Evolutionary conservation across 148 eudicot species (phyloP).

Genomic region (Rhododendron kiyosumense): DNA sequence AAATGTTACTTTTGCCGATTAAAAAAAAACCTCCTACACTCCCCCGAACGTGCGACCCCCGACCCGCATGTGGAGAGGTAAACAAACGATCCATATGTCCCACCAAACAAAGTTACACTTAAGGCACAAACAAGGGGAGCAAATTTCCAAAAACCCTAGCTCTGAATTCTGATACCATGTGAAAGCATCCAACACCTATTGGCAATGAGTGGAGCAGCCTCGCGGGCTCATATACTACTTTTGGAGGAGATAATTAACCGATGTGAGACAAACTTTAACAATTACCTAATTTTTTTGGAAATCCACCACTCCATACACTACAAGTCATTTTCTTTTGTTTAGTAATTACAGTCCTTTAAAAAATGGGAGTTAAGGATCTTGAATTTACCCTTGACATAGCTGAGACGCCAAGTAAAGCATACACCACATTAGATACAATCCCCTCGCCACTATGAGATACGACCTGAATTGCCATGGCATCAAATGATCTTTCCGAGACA

Average conservation of each 20-base stretch:
- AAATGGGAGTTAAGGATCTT: slow-evolving; percentile 8
- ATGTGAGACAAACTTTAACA: not conserved
- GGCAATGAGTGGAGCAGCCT: not conserved
- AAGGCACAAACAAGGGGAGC: not conserved
- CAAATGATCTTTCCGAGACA: slow-evolving; percentile 50
- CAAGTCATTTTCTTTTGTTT: not conserved
- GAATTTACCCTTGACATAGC: slow-evolving; percentile 94
- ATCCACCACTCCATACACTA: not conserved
- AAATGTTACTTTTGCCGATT: no score
- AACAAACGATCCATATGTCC: not conserved
- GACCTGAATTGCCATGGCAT: slow-evolving; percentile 70
- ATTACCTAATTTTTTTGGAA: not conserved
- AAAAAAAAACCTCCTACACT: no score
- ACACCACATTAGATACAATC: slow-evolving; percentile 79
- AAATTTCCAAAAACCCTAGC: not conserved
- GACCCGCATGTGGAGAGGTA: not conserved
- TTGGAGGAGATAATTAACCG: not conserved
- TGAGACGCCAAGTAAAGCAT: slow-evolving; percentile 92
- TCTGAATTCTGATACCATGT: not conserved
- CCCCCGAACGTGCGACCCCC: not conserved
- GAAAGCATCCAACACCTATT: not conserved
- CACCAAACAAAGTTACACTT: not conserved
- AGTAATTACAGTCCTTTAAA: not conserved
- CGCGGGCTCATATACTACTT: no score
- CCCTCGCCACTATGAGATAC: slow-evolving; percentile 86